Evolutionary conservation across 75 land plant genomes (phyloP), one percentile per base, ranked within the genome.

Genomic region (Pinus albicaulis): DNA sequence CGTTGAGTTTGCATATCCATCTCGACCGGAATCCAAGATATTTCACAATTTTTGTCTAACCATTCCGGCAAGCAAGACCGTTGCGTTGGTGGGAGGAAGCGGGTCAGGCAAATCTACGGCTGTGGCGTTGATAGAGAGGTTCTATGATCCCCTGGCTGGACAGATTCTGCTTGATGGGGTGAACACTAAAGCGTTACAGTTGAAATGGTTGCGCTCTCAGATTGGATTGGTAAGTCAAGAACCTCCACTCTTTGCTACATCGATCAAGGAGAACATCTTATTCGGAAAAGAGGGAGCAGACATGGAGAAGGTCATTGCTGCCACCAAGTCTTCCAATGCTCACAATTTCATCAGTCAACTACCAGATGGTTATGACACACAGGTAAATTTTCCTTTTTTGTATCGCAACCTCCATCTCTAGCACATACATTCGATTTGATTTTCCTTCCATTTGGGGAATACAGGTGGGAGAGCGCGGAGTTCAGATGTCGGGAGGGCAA

Each of bases 51-150:
- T 31, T 2, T 31, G 31, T 31, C 31, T 31, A 31, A 31, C 31
- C 31, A 31, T 31, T 31, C 31, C 31, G 2, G 31, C 31, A 31
- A 31, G 31, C 31, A 31, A 31, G 31, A 31, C 31, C 31, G 31
- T 31, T 31, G 31, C 31, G 31, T 31, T 31, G 31, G 31, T 31
- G 31, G 31, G 31, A 31, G 31, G 31, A 70, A 74, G 25, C 7
- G 31, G 16, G 75, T 89, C 55, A 60, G 62, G 92, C 90, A 8
- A 73, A 86, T 80, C 83, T 24, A 91, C 92, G 13, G 75, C 80
- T 11, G 77, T 91, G 20, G 74, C 88, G 6, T 74, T 91, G 75
- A 72, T 91, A 44, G 83, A 91, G 76, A 83, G 92, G 59, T 88
- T 88, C 53, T 91, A 91, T 71, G 90, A 91, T 56, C 92, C 92